Conservation (phyloP, 1,139 yeast species). For the Spencermartinsiella ligniputridi region DNA sequence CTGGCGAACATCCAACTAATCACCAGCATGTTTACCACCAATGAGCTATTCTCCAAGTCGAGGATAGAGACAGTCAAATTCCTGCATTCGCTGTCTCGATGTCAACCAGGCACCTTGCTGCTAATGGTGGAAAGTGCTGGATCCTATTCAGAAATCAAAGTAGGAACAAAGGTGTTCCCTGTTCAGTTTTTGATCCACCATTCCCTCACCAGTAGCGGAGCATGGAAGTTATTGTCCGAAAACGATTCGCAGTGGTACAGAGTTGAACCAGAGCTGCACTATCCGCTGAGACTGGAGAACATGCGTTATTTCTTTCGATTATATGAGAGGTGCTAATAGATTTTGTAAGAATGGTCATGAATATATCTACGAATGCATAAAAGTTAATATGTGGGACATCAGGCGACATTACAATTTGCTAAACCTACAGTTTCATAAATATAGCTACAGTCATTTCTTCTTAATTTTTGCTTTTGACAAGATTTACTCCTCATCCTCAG, state of each 20-base stretch:
- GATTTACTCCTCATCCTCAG: slow-evolving; percentile 48
- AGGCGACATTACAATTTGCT: slow-evolving; percentile 14
- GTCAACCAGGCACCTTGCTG: slow-evolving; percentile 56
- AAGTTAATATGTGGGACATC: background rate
- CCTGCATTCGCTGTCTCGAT: slow-evolving; percentile 44
- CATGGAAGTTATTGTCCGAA: slow-evolving; percentile 62
- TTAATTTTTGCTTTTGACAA: slow-evolving; percentile 1
- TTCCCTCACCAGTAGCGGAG: slow-evolving; percentile 51
- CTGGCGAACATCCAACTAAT: slow-evolving; percentile 40
- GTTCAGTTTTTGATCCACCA: slow-evolving; percentile 77
- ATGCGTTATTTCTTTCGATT: slow-evolving; percentile 82
- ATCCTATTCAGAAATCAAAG: slow-evolving; percentile 72
- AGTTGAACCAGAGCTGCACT: slow-evolving; percentile 50
- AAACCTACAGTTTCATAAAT: slow-evolving; percentile 12
- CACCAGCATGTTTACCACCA: slow-evolving; percentile 78
- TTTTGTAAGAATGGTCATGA: too few species aligned
- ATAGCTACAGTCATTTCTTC: too few species aligned
- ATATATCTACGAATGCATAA: background rate
- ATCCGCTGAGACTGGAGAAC: slow-evolving; percentile 72
- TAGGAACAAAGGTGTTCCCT: slow-evolving; percentile 75
- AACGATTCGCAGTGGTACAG: slow-evolving; percentile 85
- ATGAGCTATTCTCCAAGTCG: slow-evolving; percentile 73
- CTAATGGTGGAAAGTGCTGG: slow-evolving; percentile 87
- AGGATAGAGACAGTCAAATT: slow-evolving; percentile 57
- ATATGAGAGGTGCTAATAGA: too few species aligned